Conservation (phyloP, 75 land plant species). For the Selaginella tamariscina region DNA sequence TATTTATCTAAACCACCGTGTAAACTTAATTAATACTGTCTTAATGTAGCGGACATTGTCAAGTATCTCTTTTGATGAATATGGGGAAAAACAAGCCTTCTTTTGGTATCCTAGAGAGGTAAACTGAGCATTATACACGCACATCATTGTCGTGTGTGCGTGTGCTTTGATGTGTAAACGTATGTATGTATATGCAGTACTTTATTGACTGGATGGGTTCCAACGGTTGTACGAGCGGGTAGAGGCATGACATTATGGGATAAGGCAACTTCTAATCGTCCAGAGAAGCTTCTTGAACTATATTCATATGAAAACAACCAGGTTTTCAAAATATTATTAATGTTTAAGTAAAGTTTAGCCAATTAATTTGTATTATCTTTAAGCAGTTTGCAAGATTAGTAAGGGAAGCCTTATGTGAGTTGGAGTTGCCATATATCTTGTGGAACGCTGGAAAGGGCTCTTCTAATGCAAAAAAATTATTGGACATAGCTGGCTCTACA, state of each 20-base stretch:
- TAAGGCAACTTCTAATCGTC: constrained; percentile 39
- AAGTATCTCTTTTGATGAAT: constrained; percentile 65
- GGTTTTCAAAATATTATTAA: too few relatives aligned
- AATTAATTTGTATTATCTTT: not conserved
- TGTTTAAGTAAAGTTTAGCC: constrained; percentile 15
- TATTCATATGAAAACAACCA: constrained; percentile 86
- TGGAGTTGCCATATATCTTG: constrained; percentile 80
- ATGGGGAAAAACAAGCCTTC: constrained; percentile 64
- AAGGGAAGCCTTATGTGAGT: constrained; percentile 81
- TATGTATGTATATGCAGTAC: constrained; percentile 38
- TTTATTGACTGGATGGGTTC: constrained; percentile 83
- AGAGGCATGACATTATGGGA: constrained; percentile 79
- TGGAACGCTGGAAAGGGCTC: constrained; percentile 75
- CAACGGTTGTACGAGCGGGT: constrained; percentile 74
- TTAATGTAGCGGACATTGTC: constrained; percentile 58
- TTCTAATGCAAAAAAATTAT: constrained; percentile 17
- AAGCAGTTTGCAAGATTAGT: constrained; percentile 70
- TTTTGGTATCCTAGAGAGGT: constrained; percentile 74
- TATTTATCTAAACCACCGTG: not conserved
- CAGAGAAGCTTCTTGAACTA: constrained; percentile 50
- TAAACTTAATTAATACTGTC: not conserved
- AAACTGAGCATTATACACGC: constrained; percentile 7
- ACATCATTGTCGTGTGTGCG: not conserved
- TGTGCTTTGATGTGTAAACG: not conserved
- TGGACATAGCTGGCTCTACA: constrained; percentile 42